A percentile compares a stretch with the other conserved stretches of the same genome.
Evolutionary conservation across 257 asterid species (phyloP).

Genomic region (Jacaranda mimosifolia): DNA sequence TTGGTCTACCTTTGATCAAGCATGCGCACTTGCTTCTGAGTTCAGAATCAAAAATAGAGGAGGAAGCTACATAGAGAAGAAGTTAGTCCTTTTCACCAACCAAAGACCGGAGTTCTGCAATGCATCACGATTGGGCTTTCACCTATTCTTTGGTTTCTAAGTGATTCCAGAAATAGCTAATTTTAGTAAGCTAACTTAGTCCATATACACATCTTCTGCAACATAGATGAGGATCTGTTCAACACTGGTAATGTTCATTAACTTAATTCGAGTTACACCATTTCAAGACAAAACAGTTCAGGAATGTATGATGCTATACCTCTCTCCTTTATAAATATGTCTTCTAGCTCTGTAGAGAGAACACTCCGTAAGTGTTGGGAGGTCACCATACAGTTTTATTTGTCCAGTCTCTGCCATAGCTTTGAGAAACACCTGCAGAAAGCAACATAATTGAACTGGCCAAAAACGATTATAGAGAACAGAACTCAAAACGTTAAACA

Average conservation of each 20-base stretch:
- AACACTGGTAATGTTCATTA: not conserved
- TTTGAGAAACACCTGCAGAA: slow-evolving; percentile 84
- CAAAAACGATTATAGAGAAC: not conserved
- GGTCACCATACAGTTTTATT: slow-evolving; percentile 87
- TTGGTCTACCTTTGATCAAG: not conserved
- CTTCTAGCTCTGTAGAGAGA: slow-evolving; percentile 90
- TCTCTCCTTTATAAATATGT: slow-evolving; percentile 85
- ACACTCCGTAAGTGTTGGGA: slow-evolving; percentile 85
- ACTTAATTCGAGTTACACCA: not conserved
- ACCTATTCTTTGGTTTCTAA: not conserved
- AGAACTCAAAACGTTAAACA: not conserved
- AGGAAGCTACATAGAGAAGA: too few species aligned
- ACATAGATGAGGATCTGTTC: not conserved
- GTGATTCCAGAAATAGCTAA: not conserved
- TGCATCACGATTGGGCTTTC: not conserved
- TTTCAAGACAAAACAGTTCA: not conserved
- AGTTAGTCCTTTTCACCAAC: not conserved
- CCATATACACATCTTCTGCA: not conserved
- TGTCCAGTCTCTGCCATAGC: slow-evolving; percentile 99
- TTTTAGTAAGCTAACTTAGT: not conserved
- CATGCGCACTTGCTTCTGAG: not conserved
- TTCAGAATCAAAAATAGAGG: too few species aligned
- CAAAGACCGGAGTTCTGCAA: not conserved
- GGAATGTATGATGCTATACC: slow-evolving; percentile 47
- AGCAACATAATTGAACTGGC: not conserved